Evolutionary conservation across 257 asterid genomes (phyloP).

Genomic region (Apocynum venetum): DNA sequence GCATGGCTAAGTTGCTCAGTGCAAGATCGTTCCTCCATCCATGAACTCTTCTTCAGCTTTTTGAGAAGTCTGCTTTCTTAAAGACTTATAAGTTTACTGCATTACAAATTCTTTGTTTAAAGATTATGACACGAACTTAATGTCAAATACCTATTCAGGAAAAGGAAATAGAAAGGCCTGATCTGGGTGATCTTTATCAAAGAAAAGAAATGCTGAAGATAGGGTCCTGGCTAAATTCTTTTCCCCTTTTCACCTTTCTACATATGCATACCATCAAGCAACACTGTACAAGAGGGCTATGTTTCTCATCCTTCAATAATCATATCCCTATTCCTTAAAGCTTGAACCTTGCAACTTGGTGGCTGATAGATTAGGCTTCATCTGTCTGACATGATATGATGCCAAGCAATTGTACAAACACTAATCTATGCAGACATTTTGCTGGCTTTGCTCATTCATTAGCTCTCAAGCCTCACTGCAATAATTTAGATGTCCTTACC

Average conservation of each 20-base stretch:
- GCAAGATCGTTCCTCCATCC: not conserved
- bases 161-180: not conserved
- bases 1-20: not conserved
- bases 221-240: not conserved
- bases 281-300: not conserved
- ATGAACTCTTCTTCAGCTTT: not conserved
- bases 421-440: not conserved
- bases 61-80: not conserved
- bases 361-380: not conserved
- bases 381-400: not conserved
- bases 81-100: not conserved
- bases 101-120: not conserved
- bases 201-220: not conserved
- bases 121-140: not conserved
- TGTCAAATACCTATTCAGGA: constrained; percentile 1
- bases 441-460: not conserved
- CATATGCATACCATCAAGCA: not conserved
- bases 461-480: not conserved
- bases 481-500: not conserved
- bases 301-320: not conserved
- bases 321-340: not conserved
- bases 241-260: not conserved
- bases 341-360: not conserved
- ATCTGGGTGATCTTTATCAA: not conserved
- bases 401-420: not conserved